These are phyloP conservation scores for Lathyrus sativus DNA, from an alignment of 306 rosid genomes.

Conservation along the genomic window DNA sequence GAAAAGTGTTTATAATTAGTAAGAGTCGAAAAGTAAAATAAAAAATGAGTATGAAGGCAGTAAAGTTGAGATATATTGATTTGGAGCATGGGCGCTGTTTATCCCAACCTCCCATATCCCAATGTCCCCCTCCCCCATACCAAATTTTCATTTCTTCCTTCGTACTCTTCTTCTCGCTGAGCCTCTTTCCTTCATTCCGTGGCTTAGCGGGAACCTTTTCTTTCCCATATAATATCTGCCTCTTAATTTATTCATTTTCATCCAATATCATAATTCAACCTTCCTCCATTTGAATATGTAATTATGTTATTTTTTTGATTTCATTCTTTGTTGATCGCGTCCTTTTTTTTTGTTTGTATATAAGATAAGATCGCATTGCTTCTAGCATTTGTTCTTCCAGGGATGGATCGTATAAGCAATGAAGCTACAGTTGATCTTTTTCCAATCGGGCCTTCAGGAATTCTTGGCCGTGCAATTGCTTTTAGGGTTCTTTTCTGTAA, in stretches of 20 bases:
- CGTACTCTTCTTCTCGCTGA: not conserved
- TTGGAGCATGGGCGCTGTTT: too few relatives aligned
- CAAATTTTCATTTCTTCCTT: too few relatives aligned
- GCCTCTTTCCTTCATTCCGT: not conserved
- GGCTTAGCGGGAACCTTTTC: constrained; percentile 22
- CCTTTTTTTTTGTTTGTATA: too few relatives aligned
- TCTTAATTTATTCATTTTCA: not conserved
- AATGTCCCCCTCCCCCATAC: too few relatives aligned
- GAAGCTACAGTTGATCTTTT: constrained; percentile 77
- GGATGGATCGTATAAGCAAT: constrained; percentile 78
- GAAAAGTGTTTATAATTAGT: too few relatives aligned
- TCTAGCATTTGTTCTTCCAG: constrained; percentile 20
- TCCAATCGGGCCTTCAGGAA: constrained; percentile 79
- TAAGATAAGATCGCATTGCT: not conserved
- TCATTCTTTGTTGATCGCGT: too few relatives aligned
- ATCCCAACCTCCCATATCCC: too few relatives aligned
- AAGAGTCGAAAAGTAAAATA: too few relatives aligned
- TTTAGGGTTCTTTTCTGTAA: constrained; percentile 77
- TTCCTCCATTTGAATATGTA: too few relatives aligned
- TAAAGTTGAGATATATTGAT: too few relatives aligned
- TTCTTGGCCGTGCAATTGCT: constrained; percentile 76
- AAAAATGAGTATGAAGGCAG: too few relatives aligned
- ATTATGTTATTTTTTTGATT: too few relatives aligned
- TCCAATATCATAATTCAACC: not conserved
- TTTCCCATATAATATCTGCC: not conserved